Conservation (phyloP, 1,284 basidiomycete species). For the Phellopilus nigrolimitatus region DNA sequence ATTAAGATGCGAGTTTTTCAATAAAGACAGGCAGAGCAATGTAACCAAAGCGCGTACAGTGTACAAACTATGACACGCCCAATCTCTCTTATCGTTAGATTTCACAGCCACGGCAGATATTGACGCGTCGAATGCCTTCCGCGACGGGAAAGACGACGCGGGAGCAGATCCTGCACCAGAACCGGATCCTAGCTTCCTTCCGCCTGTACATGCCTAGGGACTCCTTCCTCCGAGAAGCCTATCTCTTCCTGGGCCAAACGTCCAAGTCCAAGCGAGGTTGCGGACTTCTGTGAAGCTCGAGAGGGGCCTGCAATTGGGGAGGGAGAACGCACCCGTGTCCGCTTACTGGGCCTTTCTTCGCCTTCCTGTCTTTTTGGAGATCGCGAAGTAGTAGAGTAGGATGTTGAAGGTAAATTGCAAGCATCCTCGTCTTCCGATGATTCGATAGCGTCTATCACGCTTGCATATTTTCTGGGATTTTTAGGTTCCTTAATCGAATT, state of each 20-base stretch:
- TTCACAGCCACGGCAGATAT: background rate
- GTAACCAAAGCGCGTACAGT: constrained; percentile 35
- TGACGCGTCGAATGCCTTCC: constrained; percentile 11
- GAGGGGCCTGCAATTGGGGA: background rate
- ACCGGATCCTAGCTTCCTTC: constrained; percentile 18
- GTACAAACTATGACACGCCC: constrained; percentile 54
- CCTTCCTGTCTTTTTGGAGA: background rate
- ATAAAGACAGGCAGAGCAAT: background rate
- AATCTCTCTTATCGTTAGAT: constrained; percentile 22
- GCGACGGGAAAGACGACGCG: constrained; percentile 7
- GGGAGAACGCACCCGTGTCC: background rate
- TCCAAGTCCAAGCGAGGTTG: constrained; percentile 28
- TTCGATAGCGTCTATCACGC: constrained; percentile 20
- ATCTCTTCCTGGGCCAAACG: constrained; percentile 44
- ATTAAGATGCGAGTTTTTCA: background rate
- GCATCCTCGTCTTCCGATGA: constrained; percentile 26
- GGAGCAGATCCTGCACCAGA: background rate
- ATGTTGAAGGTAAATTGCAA: constrained; percentile 30
- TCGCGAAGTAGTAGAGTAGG: constrained; percentile 16
- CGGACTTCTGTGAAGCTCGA: background rate
- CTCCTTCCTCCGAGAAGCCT: constrained; percentile 42
- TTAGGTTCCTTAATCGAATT: background rate
- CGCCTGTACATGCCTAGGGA: constrained; percentile 32
- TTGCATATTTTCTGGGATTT: background rate
- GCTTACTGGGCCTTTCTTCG: constrained; percentile 1